Evolutionary conservation across 345 rosid species (phyloP), one percentile per base, ranked within the genome.

Genomic region (Corymbia maculata): DNA sequence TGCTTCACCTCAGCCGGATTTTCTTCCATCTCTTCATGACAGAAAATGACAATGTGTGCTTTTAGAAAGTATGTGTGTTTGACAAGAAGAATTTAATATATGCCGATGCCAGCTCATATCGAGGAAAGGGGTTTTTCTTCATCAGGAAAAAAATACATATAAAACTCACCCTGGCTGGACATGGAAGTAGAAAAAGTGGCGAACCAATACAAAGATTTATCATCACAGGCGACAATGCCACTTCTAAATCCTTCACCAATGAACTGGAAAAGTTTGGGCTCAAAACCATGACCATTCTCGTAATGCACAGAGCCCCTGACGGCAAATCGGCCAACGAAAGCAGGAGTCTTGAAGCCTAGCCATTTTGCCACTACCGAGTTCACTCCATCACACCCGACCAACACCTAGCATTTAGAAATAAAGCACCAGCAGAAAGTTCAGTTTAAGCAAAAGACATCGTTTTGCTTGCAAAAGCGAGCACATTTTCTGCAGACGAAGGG

Each of bases 381-480:
- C 86, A 95, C 94, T 44, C 98, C 98, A 82, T 95, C 98, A 84
- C 97, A 93, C 86, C 99, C 98, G 70, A 96, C 88, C 92, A 95
- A 90, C 87, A 93, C 93, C 97, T 94, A 85, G 59, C 89, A 90
- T 88, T 9, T 15, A 32, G 21, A 30, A 19, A 16, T 14, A 68
- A 30, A 68, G 86, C 3, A 4, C 19, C 9, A n/a, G 52, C 19
- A 85, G 30, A 15, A 49, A 49, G 36, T 55, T 49, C 11, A n/a
- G 45, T 75, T n/a, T 49, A 86, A 85, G 42, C 44, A 28, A 9
- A 57, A 42, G 36, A 30, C 52, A 85, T 51, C 44, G 50, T 52
- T 50, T 85, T 36, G 26, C 26, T 17, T 51, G 66, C 44, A 85
- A 50, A 21, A 52, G 68, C 28, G 68, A 59, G 68, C 32, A n/a